Percentiles rank a stretch among this genome's conserved stretches.
phyloP scores from a whole-genome alignment of 257 asterid species.

The Solanum piurae region DNA sequence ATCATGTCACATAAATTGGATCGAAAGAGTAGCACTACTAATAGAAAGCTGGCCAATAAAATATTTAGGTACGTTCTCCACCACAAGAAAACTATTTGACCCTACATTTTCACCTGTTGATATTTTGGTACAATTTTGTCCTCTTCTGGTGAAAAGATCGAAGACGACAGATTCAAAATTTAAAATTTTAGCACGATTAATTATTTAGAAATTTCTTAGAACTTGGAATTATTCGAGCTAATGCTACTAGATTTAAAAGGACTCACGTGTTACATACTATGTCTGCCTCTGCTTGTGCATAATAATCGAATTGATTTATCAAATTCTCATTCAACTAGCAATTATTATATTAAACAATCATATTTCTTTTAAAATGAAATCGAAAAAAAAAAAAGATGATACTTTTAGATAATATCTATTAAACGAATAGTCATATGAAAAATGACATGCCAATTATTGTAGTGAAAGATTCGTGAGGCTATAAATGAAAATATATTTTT shows the following conservation, averaged over 20 bases:
- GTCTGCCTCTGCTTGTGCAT: neutral
- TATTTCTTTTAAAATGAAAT: too few relatives aligned
- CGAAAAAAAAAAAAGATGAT: too few relatives aligned
- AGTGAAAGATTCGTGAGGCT: neutral
- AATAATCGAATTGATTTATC: neutral
- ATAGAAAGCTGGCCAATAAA: neutral
- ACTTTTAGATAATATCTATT: too few relatives aligned
- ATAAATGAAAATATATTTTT: too few relatives aligned
- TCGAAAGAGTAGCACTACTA: neutral
- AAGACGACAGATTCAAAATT: too few relatives aligned
- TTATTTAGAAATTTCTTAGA: neutral
- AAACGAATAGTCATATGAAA: too few relatives aligned
- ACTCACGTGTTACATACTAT: neutral
- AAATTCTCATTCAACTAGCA: fast-evolving
- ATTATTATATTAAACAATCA: too few relatives aligned
- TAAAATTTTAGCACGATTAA: too few relatives aligned
- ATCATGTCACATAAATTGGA: too few relatives aligned
- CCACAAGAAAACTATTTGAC: neutral
- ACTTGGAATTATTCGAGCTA: neutral
- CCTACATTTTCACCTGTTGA: neutral
- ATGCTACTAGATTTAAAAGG: neutral
- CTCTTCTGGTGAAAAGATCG: neutral
- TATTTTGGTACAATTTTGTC: neutral
- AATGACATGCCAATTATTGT: neutral
- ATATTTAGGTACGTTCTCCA: neutral